Conservation (phyloP, 75 land plant species). For the Isoetes taiwanensis region DNA sequence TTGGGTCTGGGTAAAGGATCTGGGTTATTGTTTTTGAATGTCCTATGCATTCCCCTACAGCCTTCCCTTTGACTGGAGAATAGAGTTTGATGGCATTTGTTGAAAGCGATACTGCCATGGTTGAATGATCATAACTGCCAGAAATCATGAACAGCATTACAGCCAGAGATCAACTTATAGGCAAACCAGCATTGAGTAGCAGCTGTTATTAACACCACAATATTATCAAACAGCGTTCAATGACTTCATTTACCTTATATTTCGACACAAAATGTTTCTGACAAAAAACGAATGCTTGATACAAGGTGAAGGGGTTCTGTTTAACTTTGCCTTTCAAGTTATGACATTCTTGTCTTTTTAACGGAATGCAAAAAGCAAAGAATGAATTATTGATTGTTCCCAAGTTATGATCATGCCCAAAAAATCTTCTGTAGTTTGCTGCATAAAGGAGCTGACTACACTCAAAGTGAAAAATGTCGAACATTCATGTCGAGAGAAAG, state of each 20-base stretch:
- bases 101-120: conserved; percentile 85
- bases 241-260: too few species aligned
- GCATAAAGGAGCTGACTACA: neutral
- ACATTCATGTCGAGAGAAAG: neutral
- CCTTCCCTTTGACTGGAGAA: conserved; percentile 71
- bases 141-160: neutral
- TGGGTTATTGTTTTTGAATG: conserved; percentile 57
- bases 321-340: too few species aligned
- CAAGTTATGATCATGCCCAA: too few species aligned
- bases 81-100: conserved; percentile 74
- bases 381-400: neutral
- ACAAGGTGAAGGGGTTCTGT: too few species aligned
- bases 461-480: neutral
- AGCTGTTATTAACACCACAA: too few species aligned
- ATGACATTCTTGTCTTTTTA: too few species aligned
- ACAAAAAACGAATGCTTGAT: too few species aligned
- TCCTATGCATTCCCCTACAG: conserved; percentile 65
- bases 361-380: neutral
- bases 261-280: too few species aligned
- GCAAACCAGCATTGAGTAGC: too few species aligned
- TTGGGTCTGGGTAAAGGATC: conserved; percentile 47
- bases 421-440: neutral
- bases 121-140: conserved; percentile 35
- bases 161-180: too few species aligned
- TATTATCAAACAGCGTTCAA: too few species aligned